phyloP scores from a whole-genome alignment of 2,329 filamentous ascomycete species.

The Fusarium nisikadoi region DNA sequence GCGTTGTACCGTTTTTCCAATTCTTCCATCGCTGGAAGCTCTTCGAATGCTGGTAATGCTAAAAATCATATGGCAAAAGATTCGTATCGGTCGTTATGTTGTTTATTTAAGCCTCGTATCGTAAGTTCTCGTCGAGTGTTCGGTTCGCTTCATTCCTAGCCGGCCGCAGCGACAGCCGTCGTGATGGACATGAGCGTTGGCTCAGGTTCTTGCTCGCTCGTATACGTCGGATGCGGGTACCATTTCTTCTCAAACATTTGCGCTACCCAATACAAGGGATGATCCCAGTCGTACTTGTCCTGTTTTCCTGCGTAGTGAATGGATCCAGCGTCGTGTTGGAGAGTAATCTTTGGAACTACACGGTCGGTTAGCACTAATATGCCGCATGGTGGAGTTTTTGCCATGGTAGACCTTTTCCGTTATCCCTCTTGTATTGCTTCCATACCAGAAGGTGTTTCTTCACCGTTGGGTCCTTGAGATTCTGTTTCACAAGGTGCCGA shows the following conservation, averaged over 20 bases:
- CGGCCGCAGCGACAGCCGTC: background rate
- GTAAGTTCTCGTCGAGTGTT: background rate
- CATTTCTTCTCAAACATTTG: conserved; percentile 59
- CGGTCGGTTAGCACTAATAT: conserved; percentile 5
- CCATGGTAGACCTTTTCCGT: conserved; percentile 32
- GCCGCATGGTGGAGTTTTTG: background rate
- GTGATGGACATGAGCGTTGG: background rate
- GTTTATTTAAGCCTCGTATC: background rate
- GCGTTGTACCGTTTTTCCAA: background rate
- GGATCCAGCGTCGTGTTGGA: background rate
- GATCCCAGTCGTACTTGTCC: conserved; percentile 49
- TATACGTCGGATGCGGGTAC: conserved; percentile 49
- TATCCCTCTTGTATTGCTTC: conserved; percentile 39
- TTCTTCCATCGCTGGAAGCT: background rate
- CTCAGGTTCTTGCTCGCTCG: conserved; percentile 34
- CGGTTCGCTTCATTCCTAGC: background rate
- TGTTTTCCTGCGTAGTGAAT: conserved; percentile 41
- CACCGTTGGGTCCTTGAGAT: conserved; percentile 39
- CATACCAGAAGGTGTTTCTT: conserved; percentile 43
- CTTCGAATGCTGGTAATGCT: background rate
- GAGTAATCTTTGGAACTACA: conserved; percentile 7
- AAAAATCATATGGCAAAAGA: background rate
- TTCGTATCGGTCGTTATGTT: conserved; percentile 4
- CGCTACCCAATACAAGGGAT: conserved; percentile 57
- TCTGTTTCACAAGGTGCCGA: conserved; percentile 47